Evolutionary conservation across 768 basidiomycete species (phyloP).

Genomic region (Lentinus brumalis): DNA sequence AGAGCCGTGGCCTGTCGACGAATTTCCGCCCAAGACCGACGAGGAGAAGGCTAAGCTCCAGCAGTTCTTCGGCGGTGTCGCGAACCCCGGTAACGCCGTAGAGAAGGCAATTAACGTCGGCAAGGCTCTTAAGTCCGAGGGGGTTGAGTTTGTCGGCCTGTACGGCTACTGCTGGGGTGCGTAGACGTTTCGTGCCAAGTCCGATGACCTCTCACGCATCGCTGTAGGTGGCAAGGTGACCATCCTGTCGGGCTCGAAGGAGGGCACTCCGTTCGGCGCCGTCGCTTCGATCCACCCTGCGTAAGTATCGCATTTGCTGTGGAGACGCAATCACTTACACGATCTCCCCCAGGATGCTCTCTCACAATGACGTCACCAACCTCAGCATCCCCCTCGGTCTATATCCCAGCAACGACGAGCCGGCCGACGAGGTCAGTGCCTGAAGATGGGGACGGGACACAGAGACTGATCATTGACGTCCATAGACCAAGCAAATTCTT

Average conservation of each 20-base stretch:
- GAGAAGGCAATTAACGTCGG: conserved; percentile 46
- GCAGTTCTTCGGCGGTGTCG: conserved; percentile 58
- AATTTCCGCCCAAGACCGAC: conserved; percentile 57
- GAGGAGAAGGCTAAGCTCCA: conserved; percentile 54
- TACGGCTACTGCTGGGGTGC: conserved; percentile 63
- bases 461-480: background rate
- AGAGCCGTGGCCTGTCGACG: conserved; percentile 47
- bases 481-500: conserved; percentile 52
- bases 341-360: conserved; percentile 45
- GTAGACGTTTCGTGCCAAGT: background rate
- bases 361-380: conserved; percentile 49
- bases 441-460: background rate
- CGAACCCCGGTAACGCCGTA: conserved; percentile 43
- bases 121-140: conserved; percentile 42
- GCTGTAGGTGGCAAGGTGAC: conserved; percentile 52
- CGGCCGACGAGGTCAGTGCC: conserved; percentile 50
- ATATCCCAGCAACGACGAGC: conserved; percentile 62
- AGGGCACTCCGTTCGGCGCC: conserved; percentile 47
- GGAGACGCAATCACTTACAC: background rate
- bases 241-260: conserved; percentile 38
- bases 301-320: conserved; percentile 36
- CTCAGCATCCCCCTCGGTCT: conserved; percentile 55
- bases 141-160: conserved; percentile 46
- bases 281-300: conserved; percentile 59
- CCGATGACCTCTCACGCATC: background rate